These are phyloP conservation scores for Tarenaya hassleriana DNA, from an alignment of 345 rosid species.

Conservation along the genomic window DNA sequence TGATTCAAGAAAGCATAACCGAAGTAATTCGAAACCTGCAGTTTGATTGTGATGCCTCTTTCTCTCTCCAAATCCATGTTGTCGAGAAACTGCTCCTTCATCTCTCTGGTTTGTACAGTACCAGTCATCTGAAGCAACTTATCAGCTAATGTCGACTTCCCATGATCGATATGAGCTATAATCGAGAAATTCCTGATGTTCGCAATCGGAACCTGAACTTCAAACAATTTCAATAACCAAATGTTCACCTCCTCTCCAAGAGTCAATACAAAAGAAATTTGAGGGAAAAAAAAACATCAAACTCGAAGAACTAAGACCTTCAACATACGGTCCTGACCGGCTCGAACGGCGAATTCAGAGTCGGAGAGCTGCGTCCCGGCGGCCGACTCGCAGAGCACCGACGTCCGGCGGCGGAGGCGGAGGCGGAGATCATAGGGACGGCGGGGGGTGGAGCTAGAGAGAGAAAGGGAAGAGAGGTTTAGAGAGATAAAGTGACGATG, in stretches of 20 bases:
- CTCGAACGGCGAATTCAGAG: slow-evolving; percentile 30
- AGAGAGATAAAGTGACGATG: slow-evolving; percentile 1
- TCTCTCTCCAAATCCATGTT: slow-evolving; percentile 99
- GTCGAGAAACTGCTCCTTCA: slow-evolving; percentile 98
- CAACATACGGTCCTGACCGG: slow-evolving; percentile 72
- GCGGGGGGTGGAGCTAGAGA: slow-evolving; percentile 5
- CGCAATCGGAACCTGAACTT: slow-evolving; percentile 60
- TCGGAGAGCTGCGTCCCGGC: slow-evolving; percentile 32
- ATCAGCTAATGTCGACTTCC: slow-evolving; percentile 93
- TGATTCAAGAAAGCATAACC: no score
- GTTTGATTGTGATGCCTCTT: slow-evolving; percentile 94
- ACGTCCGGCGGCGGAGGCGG: slow-evolving; percentile 14
- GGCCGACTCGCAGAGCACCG: slow-evolving; percentile 31
- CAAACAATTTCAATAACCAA: background rate
- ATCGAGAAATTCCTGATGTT: slow-evolving; percentile 80
- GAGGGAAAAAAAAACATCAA: background rate
- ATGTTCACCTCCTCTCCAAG: background rate
- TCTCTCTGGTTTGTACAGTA: slow-evolving; percentile 83
- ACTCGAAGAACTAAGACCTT: slow-evolving; percentile 47
- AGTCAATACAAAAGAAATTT: background rate
- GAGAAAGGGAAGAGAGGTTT: slow-evolving; percentile 20
- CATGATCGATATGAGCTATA: slow-evolving; percentile 97
- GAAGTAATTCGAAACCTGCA: slow-evolving; percentile 46
- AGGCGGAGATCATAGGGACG: background rate
- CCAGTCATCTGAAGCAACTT: slow-evolving; percentile 92